These are phyloP conservation scores for Fennellomyces sp. DNA, from an alignment of 371 early-diverging fungal species.

Conservation along the genomic window DNA sequence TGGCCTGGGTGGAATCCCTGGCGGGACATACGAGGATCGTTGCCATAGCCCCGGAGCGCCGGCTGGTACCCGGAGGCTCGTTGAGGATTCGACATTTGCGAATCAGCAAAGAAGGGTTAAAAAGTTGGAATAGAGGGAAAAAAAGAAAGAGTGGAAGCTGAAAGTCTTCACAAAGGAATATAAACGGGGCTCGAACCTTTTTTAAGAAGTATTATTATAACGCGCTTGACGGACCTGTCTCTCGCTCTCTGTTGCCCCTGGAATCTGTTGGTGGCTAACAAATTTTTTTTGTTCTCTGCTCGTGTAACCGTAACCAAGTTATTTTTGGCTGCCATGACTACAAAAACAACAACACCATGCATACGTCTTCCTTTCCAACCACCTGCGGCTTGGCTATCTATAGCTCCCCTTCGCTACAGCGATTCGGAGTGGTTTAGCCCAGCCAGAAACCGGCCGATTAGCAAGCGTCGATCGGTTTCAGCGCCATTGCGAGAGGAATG, in stretches of 20 bases:
- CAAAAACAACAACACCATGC: too few relatives aligned
- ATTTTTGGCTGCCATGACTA: neutral
- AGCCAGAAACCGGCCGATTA: neutral
- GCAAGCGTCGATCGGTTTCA: neutral
- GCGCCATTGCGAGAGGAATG: neutral
- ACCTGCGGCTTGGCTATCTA: too few relatives aligned
- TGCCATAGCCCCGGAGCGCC: slow-evolving; percentile 12
- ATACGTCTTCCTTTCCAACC: neutral
- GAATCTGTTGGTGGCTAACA: neutral
- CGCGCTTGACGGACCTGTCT: slow-evolving; percentile 36
- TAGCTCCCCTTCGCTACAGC: too few relatives aligned
- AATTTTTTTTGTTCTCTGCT: neutral
- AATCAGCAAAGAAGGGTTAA: neutral
- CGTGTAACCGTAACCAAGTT: neutral
- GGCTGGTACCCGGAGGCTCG: slow-evolving; percentile 15
- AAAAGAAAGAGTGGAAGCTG: neutral
- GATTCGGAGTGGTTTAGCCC: too few relatives aligned
- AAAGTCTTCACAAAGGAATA: neutral
- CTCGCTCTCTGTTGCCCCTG: slow-evolving; percentile 22
- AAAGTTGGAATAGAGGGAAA: neutral
- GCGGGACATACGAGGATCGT: slow-evolving; percentile 12
- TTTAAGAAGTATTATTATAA: slow-evolving; percentile 3
- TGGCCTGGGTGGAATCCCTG: neutral
- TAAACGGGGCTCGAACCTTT: slow-evolving; percentile 10
- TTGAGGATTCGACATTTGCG: slow-evolving; percentile 12